Evolutionary conservation across 495 filamentous ascomycete species (phyloP).

Genomic region (Evernia prunastri): DNA sequence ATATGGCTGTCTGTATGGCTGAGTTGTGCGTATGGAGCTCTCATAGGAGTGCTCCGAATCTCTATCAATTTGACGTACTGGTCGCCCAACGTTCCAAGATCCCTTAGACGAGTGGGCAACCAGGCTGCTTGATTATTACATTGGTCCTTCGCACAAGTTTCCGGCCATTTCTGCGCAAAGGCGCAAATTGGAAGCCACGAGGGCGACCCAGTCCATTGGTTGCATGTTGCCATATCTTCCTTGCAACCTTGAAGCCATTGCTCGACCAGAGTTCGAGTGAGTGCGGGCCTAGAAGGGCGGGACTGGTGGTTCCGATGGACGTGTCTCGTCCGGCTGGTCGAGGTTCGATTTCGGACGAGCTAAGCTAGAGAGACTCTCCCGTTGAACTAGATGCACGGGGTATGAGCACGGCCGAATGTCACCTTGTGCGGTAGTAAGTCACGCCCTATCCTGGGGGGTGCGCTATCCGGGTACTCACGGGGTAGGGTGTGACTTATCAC

Average conservation of each 20-base stretch:
- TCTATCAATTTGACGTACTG: background rate
- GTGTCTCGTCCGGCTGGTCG: background rate
- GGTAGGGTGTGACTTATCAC: too few species aligned
- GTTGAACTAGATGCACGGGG: too few species aligned
- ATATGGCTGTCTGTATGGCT: slow-evolving; percentile 9
- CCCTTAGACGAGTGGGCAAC: background rate
- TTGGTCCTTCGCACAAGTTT: background rate
- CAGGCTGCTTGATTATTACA: background rate
- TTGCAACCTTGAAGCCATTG: slow-evolving; percentile 1
- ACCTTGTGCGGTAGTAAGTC: too few species aligned
- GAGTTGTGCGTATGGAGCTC: background rate
- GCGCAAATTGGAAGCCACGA: background rate
- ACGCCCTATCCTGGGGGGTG: too few species aligned
- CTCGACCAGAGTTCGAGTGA: background rate
- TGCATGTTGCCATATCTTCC: background rate
- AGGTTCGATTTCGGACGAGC: too few species aligned
- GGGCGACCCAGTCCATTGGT: background rate
- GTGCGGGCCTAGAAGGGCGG: background rate
- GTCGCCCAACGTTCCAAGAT: background rate
- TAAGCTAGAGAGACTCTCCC: too few species aligned
- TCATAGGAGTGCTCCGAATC: background rate
- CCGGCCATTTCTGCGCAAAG: background rate
- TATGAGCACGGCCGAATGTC: too few species aligned
- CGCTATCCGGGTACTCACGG: too few species aligned
- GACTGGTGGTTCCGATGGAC: background rate